Percentiles rank a stretch among this genome's conserved stretches.
Conservation (phyloP, 2,329 filamentous ascomycete genomes). For the Clarireedia homoeocarpa region DNA sequence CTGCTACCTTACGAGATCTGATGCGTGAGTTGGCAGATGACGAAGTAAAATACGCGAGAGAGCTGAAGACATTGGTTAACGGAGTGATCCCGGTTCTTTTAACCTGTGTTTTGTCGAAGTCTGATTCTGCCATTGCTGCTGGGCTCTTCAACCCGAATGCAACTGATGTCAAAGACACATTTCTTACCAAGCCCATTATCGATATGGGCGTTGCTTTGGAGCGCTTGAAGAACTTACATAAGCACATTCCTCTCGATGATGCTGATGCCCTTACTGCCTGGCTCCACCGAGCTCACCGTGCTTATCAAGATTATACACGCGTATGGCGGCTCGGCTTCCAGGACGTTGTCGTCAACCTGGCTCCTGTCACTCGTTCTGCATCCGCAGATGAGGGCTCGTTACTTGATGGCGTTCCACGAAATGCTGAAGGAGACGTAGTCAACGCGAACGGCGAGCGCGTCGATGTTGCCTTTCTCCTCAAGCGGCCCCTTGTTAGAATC, state of each 20-base stretch:
- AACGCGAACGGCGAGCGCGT: conserved; percentile 69
- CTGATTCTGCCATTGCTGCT: conserved; percentile 53
- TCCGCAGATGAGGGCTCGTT: conserved; percentile 49
- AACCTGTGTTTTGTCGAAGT: conserved; percentile 71
- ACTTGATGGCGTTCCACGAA: conserved; percentile 50
- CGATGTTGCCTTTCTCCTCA: conserved; percentile 88
- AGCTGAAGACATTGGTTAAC: conserved; percentile 87
- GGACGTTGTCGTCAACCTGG: conserved; percentile 88
- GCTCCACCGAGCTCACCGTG: conserved; percentile 68
- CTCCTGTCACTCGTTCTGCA: conserved; percentile 48
- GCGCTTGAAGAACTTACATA: conserved; percentile 72
- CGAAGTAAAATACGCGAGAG: conserved; percentile 80
- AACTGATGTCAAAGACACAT: conserved; percentile 42
- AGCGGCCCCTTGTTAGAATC: conserved; percentile 76
- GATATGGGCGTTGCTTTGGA: conserved; percentile 90
- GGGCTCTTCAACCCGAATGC: conserved; percentile 55
- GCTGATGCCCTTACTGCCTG: conserved; percentile 67
- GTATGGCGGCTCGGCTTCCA: conserved; percentile 92
- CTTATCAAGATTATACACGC: conserved; percentile 79
- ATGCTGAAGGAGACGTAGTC: conserved; percentile 57
- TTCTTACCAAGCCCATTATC: conserved; percentile 75
- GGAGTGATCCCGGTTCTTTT: conserved; percentile 91
- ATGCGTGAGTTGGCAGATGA: conserved; percentile 75
- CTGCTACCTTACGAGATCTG: conserved; percentile 65
- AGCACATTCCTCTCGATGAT: conserved; percentile 67